These are phyloP conservation scores for Talaromyces ruber DNA, from an alignment of 495 filamentous ascomycete species.

Conservation along the genomic window DNA sequence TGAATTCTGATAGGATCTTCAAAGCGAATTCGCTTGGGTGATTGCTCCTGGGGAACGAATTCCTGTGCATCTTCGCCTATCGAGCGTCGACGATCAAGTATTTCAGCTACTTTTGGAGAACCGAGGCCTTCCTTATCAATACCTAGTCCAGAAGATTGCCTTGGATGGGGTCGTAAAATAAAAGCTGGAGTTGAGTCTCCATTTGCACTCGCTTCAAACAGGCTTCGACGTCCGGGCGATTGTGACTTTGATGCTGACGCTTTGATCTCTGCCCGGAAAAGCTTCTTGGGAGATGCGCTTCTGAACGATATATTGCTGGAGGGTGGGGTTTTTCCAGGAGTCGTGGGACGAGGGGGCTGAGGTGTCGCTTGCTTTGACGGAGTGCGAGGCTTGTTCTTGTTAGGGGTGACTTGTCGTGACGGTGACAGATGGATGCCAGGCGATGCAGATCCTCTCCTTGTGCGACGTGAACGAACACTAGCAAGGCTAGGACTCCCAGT, in stretches of 20 bases:
- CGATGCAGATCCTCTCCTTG: conserved; percentile 38
- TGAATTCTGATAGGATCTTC: conserved; percentile 60
- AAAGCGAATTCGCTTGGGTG: conserved; percentile 47
- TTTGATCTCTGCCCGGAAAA: conserved; percentile 40
- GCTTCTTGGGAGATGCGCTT: conserved; percentile 46
- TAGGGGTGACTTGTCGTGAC: conserved; percentile 24
- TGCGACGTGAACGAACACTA: conserved; percentile 42
- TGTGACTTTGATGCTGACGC: conserved; percentile 28
- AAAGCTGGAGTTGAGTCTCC: conserved; percentile 55
- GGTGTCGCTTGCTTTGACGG: conserved; percentile 45
- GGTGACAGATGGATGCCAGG: conserved; percentile 11
- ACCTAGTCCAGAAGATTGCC: conserved; percentile 65
- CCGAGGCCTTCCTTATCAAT: conserved; percentile 69
- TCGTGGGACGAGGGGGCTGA: conserved; percentile 39
- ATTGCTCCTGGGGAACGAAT: conserved; percentile 47
- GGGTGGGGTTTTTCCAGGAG: conserved; percentile 44
- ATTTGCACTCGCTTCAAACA: conserved; percentile 51
- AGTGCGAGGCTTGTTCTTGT: conserved; percentile 26
- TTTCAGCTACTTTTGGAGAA: conserved; percentile 64
- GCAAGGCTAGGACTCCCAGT: conserved; percentile 51
- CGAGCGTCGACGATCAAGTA: conserved; percentile 64
- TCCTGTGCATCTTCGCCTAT: conserved; percentile 56
- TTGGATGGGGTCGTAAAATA: conserved; percentile 54
- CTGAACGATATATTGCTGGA: conserved; percentile 34
- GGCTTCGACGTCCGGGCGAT: conserved; percentile 28